Base-by-base conservation (phyloP, 1,284 basidiomycete genomes). In the Moesziomyces aphidis region DNA sequence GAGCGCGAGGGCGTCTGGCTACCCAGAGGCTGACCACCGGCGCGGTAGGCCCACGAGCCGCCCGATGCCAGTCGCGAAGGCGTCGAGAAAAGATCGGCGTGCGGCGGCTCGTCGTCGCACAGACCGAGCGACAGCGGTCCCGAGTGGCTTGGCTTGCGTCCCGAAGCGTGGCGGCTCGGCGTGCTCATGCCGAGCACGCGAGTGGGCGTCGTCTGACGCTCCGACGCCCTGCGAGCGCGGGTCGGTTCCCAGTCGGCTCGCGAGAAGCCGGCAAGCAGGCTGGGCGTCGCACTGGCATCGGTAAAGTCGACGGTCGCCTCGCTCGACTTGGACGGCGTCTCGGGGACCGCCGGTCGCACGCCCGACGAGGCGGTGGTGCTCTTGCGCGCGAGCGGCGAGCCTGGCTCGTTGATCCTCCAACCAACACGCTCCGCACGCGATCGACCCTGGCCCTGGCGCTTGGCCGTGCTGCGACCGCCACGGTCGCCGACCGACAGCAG, bases 371-470 rank as follows among this genome's bases (percentile, higher is more conserved):
- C 65, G 7, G 71, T 69, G 28, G 71, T 73, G 59, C 76, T 77
- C 67, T 81, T 81, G 48, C 79, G 72, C 11, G 73, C 79, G 15
- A 81, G 63, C 17, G 79, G 79, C 46, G 78, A 79, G n/a, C 73
- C 76, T 26, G 73, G 79, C 54, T 81, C 79, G 55, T 63, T 70
- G 50, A 61, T 58, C 50, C 74, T 69, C 76, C 72, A 78, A 19
- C 79, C 78, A 0, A 73, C 66, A 26, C 79, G 58, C 52, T 66
- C 68, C 23, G 77, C 77, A 22, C 78, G 67, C 36, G 75, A 65
- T 46, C 77, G 64, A 22, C 72, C 77, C 50, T 61, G 57, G 21
- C 75, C 75, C 45, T 75, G 65, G 21, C 72, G 67, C 67, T 72
- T 69, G 57, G 62, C 67, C 24, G 66, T 74, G 60, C 72, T 67